Evolutionary conservation across 345 rosid genomes (phyloP), one percentile per base, ranked within the genome.

Genomic region (Corchorus capsularis): DNA sequence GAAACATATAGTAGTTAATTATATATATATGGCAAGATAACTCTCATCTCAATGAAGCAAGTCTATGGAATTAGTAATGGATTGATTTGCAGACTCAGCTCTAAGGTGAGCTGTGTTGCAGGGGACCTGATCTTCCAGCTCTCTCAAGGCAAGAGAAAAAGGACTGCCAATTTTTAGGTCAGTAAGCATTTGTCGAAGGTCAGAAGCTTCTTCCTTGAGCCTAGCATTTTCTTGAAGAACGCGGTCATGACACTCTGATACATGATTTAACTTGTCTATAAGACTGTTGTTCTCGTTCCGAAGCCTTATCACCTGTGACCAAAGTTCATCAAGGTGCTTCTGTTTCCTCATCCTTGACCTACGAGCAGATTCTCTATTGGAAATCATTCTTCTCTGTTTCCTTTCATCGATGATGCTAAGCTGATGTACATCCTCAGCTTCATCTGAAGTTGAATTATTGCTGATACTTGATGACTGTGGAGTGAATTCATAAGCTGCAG

Each of bases 301-400:
- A 52, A 93, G 96, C 82, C 96, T 85, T 68, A 88, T 68, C 16
- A 92, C 96, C 75, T 92, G 98, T 57, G 98, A 85, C 93, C 93
- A 91, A 37, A 95, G 91, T 80, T 95, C 99, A 82, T 95, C 98
- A 37, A 95, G 90, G 87, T 95, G 98, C 83, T 83, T 92, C 83
- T 93, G 99, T 69, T 95, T 95, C 80, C 99, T 82, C 98, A 93
- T 93, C 87, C 99, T 78, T 13, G 99, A 95, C 85, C 99, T 84
- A 1, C 99, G 87, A 19, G 99, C 99, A 5, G 99, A 95, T 80
- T 95, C 99, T 78, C 99, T 84, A 76, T 95, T 95, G 6, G 99
- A 95, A 61, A 95, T 89, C 99, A 93, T 95, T 79, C 98, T 87
- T 66, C 98, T 82, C 79, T 88, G 91, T 85, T 87, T 93, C 94